Conservation (phyloP, 805 yeast genomes). For the Dipodascopsis uninucleata region DNA sequence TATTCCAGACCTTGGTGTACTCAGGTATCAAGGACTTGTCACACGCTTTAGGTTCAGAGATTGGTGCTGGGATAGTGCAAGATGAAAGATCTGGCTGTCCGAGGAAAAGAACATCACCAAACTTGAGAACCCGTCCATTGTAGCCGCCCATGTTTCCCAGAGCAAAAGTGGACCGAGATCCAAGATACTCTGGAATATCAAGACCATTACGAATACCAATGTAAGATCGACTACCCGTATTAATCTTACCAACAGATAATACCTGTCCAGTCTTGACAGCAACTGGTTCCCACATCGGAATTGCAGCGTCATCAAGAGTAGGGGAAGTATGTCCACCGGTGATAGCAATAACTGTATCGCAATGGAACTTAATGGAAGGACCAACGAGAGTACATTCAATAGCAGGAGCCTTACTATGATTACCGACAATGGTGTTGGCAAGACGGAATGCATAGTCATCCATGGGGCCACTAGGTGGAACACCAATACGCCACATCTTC, state of each 20-base stretch:
- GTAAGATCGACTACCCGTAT: slow-evolving; percentile 83
- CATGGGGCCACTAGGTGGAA: slow-evolving; percentile 99
- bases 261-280: slow-evolving; percentile 68
- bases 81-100: slow-evolving; percentile 71
- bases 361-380: slow-evolving; percentile 81
- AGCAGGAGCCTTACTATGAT: slow-evolving; percentile 76
- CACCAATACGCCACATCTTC: slow-evolving; percentile 87
- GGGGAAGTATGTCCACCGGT: slow-evolving; percentile 82
- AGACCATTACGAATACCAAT: slow-evolving; percentile 88
- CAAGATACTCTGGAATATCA: slow-evolving; percentile 89
- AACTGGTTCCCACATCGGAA: slow-evolving; percentile 70
- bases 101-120: slow-evolving; percentile 86
- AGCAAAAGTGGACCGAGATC: slow-evolving; percentile 95
- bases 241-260: slow-evolving; percentile 74
- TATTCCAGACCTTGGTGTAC: slow-evolving; percentile 64
- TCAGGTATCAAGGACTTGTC: slow-evolving; percentile 56
- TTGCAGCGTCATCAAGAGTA: slow-evolving; percentile 56
- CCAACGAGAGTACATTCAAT: slow-evolving; percentile 85
- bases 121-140: slow-evolving; percentile 86
- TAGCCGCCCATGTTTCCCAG: slow-evolving; percentile 87
- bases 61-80: slow-evolving; percentile 70
- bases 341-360: slow-evolving; percentile 68
- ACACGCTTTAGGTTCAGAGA: slow-evolving; percentile 55
- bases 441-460: slow-evolving; percentile 85
- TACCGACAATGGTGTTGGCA: slow-evolving; percentile 90